These are phyloP conservation scores for Phylloporus sp. DNA, from an alignment of 768 basidiomycete species.

Conservation along the genomic window DNA sequence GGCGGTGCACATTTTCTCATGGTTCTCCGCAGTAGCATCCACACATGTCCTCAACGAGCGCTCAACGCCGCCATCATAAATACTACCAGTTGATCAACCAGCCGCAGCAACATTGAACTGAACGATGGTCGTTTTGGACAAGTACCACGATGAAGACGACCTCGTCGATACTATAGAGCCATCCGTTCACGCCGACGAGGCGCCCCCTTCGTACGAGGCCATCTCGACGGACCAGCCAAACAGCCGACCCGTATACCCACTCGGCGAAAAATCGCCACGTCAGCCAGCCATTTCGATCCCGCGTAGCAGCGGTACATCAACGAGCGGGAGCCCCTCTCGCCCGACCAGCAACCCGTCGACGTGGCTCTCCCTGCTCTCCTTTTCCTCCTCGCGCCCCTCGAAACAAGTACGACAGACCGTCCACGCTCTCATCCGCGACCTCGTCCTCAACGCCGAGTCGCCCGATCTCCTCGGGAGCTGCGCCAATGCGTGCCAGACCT, in stretches of 20 bases:
- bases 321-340: not conserved
- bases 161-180: not conserved
- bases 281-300: not conserved
- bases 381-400: slow-evolving; percentile 24
- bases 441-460: slow-evolving; percentile 33
- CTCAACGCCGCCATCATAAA: not conserved
- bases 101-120: not conserved
- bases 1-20: no score
- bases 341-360: slow-evolving; percentile 3
- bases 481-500: slow-evolving; percentile 50
- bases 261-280: slow-evolving; percentile 12
- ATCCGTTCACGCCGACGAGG: slow-evolving; percentile 7
- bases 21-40: not conserved
- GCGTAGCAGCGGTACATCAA: not conserved
- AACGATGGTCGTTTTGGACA: slow-evolving; percentile 20
- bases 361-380: slow-evolving; percentile 18
- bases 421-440: slow-evolving; percentile 49
- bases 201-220: slow-evolving; percentile 25
- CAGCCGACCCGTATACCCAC: not conserved
- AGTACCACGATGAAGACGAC: slow-evolving; percentile 14
- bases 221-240: slow-evolving; percentile 1
- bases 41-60: not conserved
- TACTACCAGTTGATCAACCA: not conserved
- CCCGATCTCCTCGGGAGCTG: slow-evolving; percentile 35
- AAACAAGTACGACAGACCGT: slow-evolving; percentile 53